Conservation (phyloP, 2,329 filamentous ascomycete species). For the Teratosphaeria nubilosa region DNA sequence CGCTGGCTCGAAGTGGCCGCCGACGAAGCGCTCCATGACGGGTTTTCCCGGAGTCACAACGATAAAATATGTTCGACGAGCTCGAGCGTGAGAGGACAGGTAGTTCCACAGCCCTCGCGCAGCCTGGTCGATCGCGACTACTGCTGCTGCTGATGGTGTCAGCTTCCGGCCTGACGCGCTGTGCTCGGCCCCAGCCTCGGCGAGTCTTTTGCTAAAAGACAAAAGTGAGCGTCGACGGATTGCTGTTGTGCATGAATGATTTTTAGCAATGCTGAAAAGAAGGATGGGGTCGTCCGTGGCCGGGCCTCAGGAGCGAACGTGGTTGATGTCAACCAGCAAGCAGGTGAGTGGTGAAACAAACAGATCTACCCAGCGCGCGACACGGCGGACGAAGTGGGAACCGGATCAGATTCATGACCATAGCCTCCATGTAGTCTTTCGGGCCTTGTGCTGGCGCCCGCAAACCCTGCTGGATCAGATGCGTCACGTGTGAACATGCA, state of each 20-base stretch:
- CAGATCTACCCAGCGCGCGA: not conserved
- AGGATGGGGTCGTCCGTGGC: not conserved
- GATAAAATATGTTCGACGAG: not conserved
- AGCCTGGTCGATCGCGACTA: not conserved
- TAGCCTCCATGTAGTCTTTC: not conserved
- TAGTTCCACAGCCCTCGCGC: not conserved
- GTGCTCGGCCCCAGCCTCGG: not conserved
- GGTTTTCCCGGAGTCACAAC: not conserved
- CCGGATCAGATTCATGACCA: not conserved
- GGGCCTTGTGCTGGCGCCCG: not conserved
- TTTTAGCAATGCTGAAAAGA: not conserved
- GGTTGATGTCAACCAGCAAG: not conserved
- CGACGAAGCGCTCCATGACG: slow-evolving; percentile 4
- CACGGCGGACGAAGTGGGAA: not conserved
- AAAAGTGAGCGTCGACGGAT: not conserved
- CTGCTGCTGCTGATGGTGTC: not conserved
- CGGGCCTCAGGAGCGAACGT: not conserved
- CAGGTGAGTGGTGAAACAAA: not conserved
- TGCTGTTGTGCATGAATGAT: not conserved
- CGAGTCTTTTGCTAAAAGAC: not conserved
- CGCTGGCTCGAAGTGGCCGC: not conserved
- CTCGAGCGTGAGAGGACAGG: not conserved
- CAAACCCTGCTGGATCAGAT: not conserved
- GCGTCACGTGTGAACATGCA: not conserved
- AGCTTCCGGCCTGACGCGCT: not conserved